A percentile compares a stretch with the other conserved stretches of the same genome.
phyloP scores from a whole-genome alignment of 352 stramenopile genomes.

The Globisporangium sylvaticum region DNA sequence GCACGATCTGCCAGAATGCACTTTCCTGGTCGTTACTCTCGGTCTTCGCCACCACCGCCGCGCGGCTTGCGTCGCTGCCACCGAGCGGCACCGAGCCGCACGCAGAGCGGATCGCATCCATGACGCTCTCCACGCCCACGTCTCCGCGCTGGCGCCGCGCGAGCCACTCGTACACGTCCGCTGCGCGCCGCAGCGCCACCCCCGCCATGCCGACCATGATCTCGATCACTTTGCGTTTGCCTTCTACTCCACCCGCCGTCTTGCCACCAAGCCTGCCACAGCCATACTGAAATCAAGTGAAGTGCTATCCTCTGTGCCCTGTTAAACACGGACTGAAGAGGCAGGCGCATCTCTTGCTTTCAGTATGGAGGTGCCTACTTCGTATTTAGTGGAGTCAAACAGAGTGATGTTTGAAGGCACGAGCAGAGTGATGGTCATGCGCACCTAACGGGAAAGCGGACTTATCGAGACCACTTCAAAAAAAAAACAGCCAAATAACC shows the following conservation, averaged over 20 bases:
- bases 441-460: too few relatives aligned
- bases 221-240: not conserved
- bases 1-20: constrained; percentile 27
- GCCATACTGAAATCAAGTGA: not conserved
- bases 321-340: too few relatives aligned
- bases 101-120: constrained; percentile 42
- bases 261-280: not conserved
- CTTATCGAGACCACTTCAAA: too few relatives aligned
- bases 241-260: constrained; percentile 1
- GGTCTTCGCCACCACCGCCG: not conserved
- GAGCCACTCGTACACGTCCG: constrained; percentile 39
- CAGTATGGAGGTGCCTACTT: too few relatives aligned
- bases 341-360: too few relatives aligned
- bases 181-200: constrained; percentile 6
- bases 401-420: not conserved
- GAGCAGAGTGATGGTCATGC: not conserved
- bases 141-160: constrained; percentile 32
- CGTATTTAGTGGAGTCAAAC: too few relatives aligned
- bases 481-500: too few relatives aligned
- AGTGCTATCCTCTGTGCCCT: too few relatives aligned
- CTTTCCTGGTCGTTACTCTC: constrained; percentile 8
- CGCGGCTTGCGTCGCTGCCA: constrained; percentile 19
- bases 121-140: constrained; percentile 21
- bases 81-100: constrained; percentile 50
- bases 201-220: constrained; percentile 17